Evolutionary conservation across 441 rosid genomes (phyloP).

Genomic region (Adansonia rubrostipa): DNA sequence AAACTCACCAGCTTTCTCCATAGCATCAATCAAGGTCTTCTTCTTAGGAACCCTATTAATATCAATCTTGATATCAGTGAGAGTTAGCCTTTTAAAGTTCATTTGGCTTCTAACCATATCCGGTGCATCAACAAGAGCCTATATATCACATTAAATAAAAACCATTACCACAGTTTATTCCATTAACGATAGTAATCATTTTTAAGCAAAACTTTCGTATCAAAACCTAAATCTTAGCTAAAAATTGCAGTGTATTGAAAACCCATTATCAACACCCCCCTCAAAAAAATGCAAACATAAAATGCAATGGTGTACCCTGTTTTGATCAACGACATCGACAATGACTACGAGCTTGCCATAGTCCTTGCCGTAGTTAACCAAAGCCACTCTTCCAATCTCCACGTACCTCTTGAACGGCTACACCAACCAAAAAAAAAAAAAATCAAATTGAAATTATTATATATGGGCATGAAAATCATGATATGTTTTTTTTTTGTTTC

Average conservation of each 20-base stretch:
- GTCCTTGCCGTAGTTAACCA: constrained; percentile 78
- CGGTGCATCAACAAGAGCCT: constrained; percentile 87
- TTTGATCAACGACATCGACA: constrained; percentile 80
- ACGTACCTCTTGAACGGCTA: constrained; percentile 85
- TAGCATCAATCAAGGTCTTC: constrained; percentile 73
- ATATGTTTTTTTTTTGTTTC: not conserved
- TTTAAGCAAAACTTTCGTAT: not conserved
- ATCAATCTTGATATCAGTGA: constrained; percentile 73
- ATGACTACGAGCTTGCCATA: constrained; percentile 80
- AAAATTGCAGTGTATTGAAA: not conserved
- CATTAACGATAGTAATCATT: not conserved
- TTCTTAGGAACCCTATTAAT: constrained; percentile 75
- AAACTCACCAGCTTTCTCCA: constrained; percentile 75
- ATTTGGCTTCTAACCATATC: constrained; percentile 81
- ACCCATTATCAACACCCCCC: not conserved
- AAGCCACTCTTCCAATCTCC: constrained; percentile 83
- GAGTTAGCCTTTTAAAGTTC: constrained; percentile 77
- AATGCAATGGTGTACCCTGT: constrained; percentile 43
- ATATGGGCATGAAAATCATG: not conserved
- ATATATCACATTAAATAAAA: constrained; percentile 8
- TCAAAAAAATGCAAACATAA: not conserved
- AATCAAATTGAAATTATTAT: not conserved
- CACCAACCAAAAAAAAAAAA: constrained; percentile 8
- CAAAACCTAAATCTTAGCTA: not conserved
- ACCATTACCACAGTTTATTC: not conserved